Conservation (phyloP, 2,329 filamentous ascomycete genomes). For the Phyllosticta capitalensis region DNA sequence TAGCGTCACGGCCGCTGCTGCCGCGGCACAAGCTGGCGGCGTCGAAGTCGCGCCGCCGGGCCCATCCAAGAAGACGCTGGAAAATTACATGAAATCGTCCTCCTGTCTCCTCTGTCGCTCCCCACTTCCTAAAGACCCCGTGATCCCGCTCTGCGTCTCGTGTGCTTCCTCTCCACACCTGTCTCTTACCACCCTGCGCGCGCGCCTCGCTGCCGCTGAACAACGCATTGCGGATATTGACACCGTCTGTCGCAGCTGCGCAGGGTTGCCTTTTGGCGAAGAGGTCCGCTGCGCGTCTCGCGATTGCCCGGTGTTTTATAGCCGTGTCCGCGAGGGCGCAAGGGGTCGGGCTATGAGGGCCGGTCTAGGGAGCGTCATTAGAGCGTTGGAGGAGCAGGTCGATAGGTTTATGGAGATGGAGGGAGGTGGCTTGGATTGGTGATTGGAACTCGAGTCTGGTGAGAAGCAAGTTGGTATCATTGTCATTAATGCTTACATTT, state of each 20-base stretch:
- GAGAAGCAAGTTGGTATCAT: no score
- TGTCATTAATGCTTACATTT: no score
- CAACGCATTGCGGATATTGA: conserved; percentile 54
- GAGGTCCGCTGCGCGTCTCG: conserved; percentile 79
- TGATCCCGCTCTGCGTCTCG: conserved; percentile 44
- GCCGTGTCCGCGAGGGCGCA: conserved; percentile 51
- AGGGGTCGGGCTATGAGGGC: conserved; percentile 18
- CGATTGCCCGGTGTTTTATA: conserved; percentile 90
- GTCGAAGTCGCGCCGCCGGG: not conserved
- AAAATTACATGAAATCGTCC: conserved; percentile 79
- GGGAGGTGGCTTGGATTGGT: conserved; percentile 3
- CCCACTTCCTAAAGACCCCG: conserved; percentile 40
- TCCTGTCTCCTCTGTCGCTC: conserved; percentile 68
- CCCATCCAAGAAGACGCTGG: conserved; percentile 60
- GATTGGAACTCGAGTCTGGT: not conserved
- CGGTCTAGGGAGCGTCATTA: conserved; percentile 19
- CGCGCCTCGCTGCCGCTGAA: conserved; percentile 54
- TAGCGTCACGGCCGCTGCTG: conserved; percentile 38
- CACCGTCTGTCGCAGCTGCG: conserved; percentile 70
- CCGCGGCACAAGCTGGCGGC: not conserved
- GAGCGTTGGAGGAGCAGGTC: conserved; percentile 18
- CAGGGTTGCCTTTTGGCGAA: conserved; percentile 61
- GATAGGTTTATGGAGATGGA: not conserved
- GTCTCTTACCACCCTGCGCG: conserved; percentile 56
- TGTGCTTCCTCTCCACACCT: conserved; percentile 49